Base-by-base conservation (phyloP, 2,329 filamentous ascomycete genomes). In the Aspergillus texensis region DNA sequence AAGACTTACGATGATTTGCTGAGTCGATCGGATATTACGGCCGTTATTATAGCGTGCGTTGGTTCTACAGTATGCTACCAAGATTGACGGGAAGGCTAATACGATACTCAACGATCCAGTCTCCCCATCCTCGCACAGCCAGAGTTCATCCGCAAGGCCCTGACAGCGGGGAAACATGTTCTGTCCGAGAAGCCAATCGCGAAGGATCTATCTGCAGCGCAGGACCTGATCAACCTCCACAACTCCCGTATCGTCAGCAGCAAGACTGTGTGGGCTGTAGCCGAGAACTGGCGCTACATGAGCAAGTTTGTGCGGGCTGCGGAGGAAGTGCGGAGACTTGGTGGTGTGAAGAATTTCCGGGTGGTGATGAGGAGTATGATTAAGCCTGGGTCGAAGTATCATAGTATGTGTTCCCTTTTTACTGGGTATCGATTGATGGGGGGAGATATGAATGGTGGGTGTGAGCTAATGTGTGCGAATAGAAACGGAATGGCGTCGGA, bases 131-230 rank as follows among this genome's bases (percentile, higher is more conserved):
- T 79, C 19, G 76, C 77, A 4, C 85, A 86, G 60, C 84, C 83
- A n/a, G 75, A 77, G 0, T 84, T 81, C 67, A 83, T 86, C 67
- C 78, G 78, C 50, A 77, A 78, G 62, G 83, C 83, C 2, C 74
- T 86, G 0, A 66, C 74, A 11, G 82, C 83, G 12, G 83, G 83
- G 11, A 86, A 86, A 67, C 84, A 86, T 70, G 84, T 87, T 16
- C 75, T 87, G 0, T 84, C 83, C 19, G 85, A 87, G 69, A 87
- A 86, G 69, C 85, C 85, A n/a, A 83, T 86, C 39, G 83, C 82
- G 3, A 83, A 85, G 69, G 84, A 87, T 69, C 70, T 87, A 6
- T 74, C 78, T 1, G 82, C 83, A 0, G 86, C 84, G 0, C 74
- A 75, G 5, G 80, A 82, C 21, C 77, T 88, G 45, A 67, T 88